Evolutionary conservation across 2,329 filamentous ascomycete genomes (phyloP), one percentile per base, ranked within the genome.

Genomic region (Beauveria sp.): DNA sequence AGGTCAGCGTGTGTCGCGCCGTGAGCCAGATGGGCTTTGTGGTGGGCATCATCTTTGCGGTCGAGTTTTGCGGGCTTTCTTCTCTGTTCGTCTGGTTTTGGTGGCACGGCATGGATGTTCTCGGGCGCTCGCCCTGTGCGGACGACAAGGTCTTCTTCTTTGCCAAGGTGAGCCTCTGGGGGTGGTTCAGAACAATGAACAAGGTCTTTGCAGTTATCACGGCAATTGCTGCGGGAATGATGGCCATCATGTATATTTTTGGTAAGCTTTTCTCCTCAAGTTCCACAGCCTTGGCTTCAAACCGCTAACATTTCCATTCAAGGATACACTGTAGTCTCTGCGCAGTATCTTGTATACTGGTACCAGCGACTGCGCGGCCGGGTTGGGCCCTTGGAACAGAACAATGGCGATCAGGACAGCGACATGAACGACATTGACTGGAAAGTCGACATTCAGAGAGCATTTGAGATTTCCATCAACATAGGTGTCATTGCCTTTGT

Each of bases 91-190:
- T 62, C 20, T 69, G 67, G 66, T 69, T 66, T 26, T 68, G 66
- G 66, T 68, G 66, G 67, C 58, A 65, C 22, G 67, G 66, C 30
- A 66, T 68, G 67, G 67, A 68, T 28, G 62, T 63, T 12, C 61
- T 69, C 47, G 62, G 57, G 3, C 56, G 63, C 1, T 58, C 62
- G 4, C 24, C 24, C n/a, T 69, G 67, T 34, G 54, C 59, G 10
- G 65, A 68, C 28, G 66, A 68, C 63, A 66, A 67, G 42, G 66
- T 66, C 28, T 70, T 70, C 46, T 65, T 68, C 60, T 72, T 73
- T 60, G 67, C 66, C 12, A 69, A 70, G 49, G 67, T 68, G 43
- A 66, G 65, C 62, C 65, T 69, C 18, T 69, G 66, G 66, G 58
- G 65, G 18, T 69, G 67, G 67, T 67, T 67, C 47, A 58, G 67